Percentiles rank a stretch among this genome's conserved stretches.
Evolutionary conservation across 2,329 filamentous ascomycete species (phyloP).

Genomic region (Tothia fuscella): DNA sequence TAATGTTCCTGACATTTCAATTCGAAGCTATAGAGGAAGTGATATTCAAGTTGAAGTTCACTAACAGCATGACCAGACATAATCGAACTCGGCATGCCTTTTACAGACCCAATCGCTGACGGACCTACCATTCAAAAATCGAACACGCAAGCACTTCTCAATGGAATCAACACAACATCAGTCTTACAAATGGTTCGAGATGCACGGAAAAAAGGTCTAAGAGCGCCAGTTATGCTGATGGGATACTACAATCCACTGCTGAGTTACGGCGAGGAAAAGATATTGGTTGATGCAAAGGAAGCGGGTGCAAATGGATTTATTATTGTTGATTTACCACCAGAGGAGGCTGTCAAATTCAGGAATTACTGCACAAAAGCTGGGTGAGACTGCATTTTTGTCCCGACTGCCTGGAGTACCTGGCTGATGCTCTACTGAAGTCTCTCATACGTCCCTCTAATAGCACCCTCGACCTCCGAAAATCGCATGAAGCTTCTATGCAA

Average conservation of each 20-base stretch:
- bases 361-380: conserved; percentile 68
- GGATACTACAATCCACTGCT: conserved; percentile 97
- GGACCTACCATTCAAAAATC: conserved; percentile 93
- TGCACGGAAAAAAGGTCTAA: conserved; percentile 65
- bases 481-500: conserved; percentile 94
- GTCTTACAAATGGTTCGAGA: conserved; percentile 75
- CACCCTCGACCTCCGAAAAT: conserved; percentile 79
- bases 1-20: neutral
- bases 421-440: conserved; percentile 39
- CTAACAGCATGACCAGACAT: conserved; percentile 48
- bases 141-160: conserved; percentile 77
- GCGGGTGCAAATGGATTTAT: conserved; percentile 94
- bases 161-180: conserved; percentile 73
- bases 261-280: conserved; percentile 82
- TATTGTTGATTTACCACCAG: conserved; percentile 86
- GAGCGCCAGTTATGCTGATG: conserved; percentile 82
- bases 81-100: conserved; percentile 90
- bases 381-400: conserved; percentile 31
- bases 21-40: neutral
- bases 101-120: conserved; percentile 96
- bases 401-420: neutral
- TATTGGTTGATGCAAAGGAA: conserved; percentile 71
- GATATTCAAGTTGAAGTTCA: neutral
- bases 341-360: conserved; percentile 89
- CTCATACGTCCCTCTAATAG: conserved; percentile 94